Conservation (phyloP, 2,329 filamentous ascomycete species). For the Penicillium brasilianum region DNA sequence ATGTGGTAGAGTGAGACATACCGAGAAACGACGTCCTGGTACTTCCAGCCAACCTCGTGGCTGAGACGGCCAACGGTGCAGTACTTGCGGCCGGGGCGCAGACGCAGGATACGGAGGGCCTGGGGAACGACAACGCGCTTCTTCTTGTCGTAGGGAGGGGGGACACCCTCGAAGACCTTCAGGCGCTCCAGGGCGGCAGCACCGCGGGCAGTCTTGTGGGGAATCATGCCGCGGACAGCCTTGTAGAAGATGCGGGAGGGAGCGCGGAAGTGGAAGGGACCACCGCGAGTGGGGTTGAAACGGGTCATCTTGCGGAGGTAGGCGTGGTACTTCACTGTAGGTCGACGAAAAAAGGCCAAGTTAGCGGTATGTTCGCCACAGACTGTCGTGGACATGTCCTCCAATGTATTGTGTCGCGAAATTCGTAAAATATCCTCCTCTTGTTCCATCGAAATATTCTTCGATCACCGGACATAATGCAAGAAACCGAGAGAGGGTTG, state of each 20-base stretch:
- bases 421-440: neutral
- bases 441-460: conserved; percentile 9
- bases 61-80: conserved; percentile 97
- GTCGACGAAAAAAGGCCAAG: conserved; percentile 34
- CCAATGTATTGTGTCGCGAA: neutral
- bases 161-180: conserved; percentile 99
- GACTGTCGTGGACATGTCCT: neutral
- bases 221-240: conserved; percentile 99
- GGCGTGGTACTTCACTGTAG: conserved; percentile 98
- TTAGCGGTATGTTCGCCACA: conserved; percentile 50
- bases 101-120: conserved; percentile 91
- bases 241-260: conserved; percentile 99
- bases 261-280: conserved; percentile 99
- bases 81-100: conserved; percentile 99
- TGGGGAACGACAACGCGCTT: conserved; percentile 99
- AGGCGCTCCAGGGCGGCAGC: conserved; percentile 95
- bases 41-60: conserved; percentile 99
- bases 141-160: conserved; percentile 98
- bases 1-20: conserved; percentile 60
- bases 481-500: conserved; percentile 28
- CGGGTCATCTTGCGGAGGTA: conserved; percentile 99
- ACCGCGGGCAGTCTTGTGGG: conserved; percentile 99
- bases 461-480: conserved; percentile 4
- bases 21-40: conserved; percentile 98
- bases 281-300: conserved; percentile 99